Conservation (phyloP, 1,139 yeast genomes). For the Protomyces arabidopsidicola region DNA sequence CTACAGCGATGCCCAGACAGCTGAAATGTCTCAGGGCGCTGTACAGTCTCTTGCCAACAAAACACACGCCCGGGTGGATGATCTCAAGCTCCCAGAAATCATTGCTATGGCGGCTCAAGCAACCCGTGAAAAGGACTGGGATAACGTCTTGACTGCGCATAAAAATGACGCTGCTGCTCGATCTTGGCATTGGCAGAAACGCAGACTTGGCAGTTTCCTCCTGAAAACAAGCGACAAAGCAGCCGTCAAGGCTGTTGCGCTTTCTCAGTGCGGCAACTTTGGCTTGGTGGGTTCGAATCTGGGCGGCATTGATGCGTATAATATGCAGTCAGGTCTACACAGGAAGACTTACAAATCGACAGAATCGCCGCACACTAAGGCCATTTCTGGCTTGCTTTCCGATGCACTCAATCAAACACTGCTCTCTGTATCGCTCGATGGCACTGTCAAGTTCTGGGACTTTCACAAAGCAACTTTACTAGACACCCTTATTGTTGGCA, state of each 20-base stretch:
- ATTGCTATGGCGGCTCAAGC: constrained; percentile 67
- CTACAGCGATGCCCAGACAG: constrained; percentile 94
- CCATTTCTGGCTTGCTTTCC: constrained; percentile 82
- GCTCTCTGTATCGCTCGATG: constrained; percentile 87
- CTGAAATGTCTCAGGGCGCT: constrained; percentile 78
- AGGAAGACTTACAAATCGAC: constrained; percentile 50
- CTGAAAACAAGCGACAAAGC: constrained; percentile 74
- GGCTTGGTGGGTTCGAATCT: constrained; percentile 84
- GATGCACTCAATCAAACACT: constrained; percentile 86
- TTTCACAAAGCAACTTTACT: constrained; percentile 66
- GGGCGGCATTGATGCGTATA: constrained; percentile 86
- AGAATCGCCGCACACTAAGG: constrained; percentile 56
- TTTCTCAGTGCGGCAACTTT: constrained; percentile 93
- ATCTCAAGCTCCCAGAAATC: constrained; percentile 67
- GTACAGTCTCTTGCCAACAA: constrained; percentile 45
- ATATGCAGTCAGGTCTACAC: constrained; percentile 80
- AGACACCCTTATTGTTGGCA: constrained; percentile 63
- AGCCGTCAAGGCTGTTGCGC: constrained; percentile 69
- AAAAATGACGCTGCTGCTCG: constrained; percentile 78
- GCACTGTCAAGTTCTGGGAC: constrained; percentile 80
- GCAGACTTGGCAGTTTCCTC: constrained; percentile 71
- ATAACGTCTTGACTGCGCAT: constrained; percentile 86
- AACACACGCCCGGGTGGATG: constrained; percentile 56
- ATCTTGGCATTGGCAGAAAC: constrained; percentile 83
- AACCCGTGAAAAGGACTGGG: constrained; percentile 89